A percentile compares a stretch with the other conserved stretches of the same genome.
phyloP scores from a whole-genome alignment of 2,329 filamentous ascomycete genomes.

The Calonectria fujianensis region DNA sequence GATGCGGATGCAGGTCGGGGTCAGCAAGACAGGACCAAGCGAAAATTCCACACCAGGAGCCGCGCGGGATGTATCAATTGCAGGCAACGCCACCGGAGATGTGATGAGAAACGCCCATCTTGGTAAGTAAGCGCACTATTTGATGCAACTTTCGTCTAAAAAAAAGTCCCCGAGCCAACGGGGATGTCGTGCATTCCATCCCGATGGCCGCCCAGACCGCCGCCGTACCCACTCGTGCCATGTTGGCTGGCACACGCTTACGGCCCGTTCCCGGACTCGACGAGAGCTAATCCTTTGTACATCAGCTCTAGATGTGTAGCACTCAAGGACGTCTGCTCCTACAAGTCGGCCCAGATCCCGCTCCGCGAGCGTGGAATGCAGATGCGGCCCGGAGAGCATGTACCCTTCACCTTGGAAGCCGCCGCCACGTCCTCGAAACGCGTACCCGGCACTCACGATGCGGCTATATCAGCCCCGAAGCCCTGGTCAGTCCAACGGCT shows the following conservation, averaged over 20 bases:
- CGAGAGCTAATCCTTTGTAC: neutral
- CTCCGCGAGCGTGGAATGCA: neutral
- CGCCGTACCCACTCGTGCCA: neutral
- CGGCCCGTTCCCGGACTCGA: neutral
- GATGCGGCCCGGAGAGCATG: neutral
- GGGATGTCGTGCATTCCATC: neutral
- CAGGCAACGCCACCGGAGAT: constrained; percentile 13
- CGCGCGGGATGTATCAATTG: constrained; percentile 20
- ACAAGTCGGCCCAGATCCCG: constrained; percentile 1
- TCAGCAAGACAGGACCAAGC: constrained; percentile 1
- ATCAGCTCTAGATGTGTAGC: constrained; percentile 8
- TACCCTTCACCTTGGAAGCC: neutral
- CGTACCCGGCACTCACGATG: neutral
- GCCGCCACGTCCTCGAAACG: neutral
- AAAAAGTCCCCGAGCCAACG: neutral
- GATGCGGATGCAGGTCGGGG: neutral
- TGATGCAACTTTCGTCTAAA: constrained; percentile 5
- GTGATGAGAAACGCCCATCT: constrained; percentile 21
- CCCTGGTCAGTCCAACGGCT: neutral
- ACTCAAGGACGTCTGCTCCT: neutral
- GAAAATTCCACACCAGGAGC: constrained; percentile 17
- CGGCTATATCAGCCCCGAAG: neutral
- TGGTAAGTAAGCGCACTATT: constrained; percentile 14
- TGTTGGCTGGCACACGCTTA: neutral
- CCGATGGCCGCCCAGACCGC: neutral